These are phyloP conservation scores for Capronia epimyces DNA, from an alignment of 2,329 filamentous ascomycete genomes.

Conservation along the genomic window DNA sequence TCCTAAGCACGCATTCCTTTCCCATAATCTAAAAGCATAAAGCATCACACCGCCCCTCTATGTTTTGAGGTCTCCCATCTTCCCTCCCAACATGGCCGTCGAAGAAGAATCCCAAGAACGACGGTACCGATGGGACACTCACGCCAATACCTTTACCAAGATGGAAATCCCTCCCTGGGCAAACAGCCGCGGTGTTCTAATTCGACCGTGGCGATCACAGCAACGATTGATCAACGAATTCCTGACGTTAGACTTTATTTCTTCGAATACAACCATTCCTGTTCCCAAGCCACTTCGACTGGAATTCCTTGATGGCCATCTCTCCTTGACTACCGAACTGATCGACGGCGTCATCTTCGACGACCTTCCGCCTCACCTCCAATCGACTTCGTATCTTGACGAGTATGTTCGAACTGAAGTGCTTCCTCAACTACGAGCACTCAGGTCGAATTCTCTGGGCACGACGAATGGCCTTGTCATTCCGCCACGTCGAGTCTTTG, in stretches of 20 bases:
- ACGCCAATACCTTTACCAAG: constrained; percentile 10
- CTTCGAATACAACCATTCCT: constrained; percentile 24
- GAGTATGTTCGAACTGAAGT: constrained; percentile 4
- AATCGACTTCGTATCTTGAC: constrained; percentile 8
- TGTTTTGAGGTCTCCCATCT: too few species aligned
- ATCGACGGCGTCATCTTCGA: constrained; percentile 10
- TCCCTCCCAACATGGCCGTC: too few species aligned
- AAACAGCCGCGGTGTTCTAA: constrained; percentile 3
- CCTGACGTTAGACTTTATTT: constrained; percentile 14
- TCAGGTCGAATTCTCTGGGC: constrained; percentile 4
- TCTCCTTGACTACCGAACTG: constrained; percentile 9
- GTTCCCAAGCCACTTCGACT: constrained; percentile 18
- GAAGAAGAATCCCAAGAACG: constrained; percentile 7
- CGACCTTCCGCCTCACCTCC: constrained; percentile 2
- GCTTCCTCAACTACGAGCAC: constrained; percentile 6
- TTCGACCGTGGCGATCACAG: constrained; percentile 6
- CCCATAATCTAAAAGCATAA: too few species aligned
- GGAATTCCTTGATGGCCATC: constrained; percentile 8
- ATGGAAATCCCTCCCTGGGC: constrained; percentile 11
- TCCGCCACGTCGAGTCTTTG: constrained; percentile 12
- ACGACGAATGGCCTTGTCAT: constrained; percentile 1
- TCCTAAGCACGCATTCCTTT: too few species aligned
- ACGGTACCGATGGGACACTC: constrained; percentile 1
- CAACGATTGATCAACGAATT: constrained; percentile 12
- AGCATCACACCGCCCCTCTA: too few species aligned